Evolutionary conservation across 805 yeast species (phyloP), one percentile per base, ranked within the genome.

Genomic region (Teunomyces aglyptinius): DNA sequence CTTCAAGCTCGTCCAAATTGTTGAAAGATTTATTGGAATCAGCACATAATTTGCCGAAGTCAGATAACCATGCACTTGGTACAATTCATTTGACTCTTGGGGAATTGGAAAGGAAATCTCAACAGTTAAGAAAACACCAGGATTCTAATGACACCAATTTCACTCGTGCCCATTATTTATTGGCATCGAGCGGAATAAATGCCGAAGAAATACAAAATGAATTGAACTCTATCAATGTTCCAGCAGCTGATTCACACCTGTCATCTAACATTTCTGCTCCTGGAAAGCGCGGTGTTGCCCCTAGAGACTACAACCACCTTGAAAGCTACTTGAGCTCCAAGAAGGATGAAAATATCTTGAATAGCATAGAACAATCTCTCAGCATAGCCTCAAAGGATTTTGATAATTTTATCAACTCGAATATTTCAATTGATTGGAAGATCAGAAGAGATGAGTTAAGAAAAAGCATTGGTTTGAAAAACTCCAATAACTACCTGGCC

Each of bases 391-490:
- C 95, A 3, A 76, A 76, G 46, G 97, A 90, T 59, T 94, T 92
- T 65, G 97, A 91, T 62, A 67, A 65, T 38, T 87, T 82, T 61
- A 82, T 92, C 49, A 82, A 77, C 55, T 80, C 82, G 50, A 87
- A 85, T 56, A 75, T 94, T 20, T 71, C 85, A 3, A 74, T 86
- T 41, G 96, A 91, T 63, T 94, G 98, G 97, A 81, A 81, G 47
- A 80, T 80, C 41, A 81, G 89, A 52, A 84, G 89, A 57, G 81
- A 82, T 50, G 86, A 84, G 55, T 77, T 92, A 40, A 80, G 87
- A 59, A 84, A 81, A 52, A 79, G 84, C 16, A 80, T 89, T 53
- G 92, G 95, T 1, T 50, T 52, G 43, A 47, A 45, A 24, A 46
- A 34, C 15, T 12, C 41, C 3, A 19, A 19, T 11, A 29, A 38